A percentile compares a stretch with the other conserved stretches of the same genome.
Conservation (phyloP, 176 grass and related monocot species). For the Juncus effusus region DNA sequence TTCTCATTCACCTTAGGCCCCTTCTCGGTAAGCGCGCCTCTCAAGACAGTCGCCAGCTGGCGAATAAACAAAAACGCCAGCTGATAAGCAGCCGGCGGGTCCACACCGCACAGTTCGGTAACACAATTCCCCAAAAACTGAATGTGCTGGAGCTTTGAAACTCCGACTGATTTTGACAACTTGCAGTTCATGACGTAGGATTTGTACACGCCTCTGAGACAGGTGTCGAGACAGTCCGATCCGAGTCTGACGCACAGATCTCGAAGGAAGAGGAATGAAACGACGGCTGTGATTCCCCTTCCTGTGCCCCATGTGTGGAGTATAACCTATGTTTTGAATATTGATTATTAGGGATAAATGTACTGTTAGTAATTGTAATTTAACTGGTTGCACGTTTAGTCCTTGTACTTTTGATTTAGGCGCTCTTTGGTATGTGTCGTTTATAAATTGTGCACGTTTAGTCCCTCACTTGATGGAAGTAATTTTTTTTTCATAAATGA, state of each 20-base stretch:
- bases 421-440: no score
- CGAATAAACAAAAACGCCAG: constrained; percentile 97
- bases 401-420: no score
- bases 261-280: constrained; percentile 87
- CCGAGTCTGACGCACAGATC: constrained; percentile 85
- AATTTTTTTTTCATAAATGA: no score
- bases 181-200: constrained; percentile 99
- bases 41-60: constrained; percentile 73
- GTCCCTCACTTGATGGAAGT: no score
- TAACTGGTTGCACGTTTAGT: no score
- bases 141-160: constrained; percentile 80
- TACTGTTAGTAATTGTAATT: not conserved
- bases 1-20: constrained; percentile 71
- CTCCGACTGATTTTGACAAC: constrained; percentile 74
- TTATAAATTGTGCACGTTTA: no score
- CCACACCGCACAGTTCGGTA: constrained; percentile 66
- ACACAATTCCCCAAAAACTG: constrained; percentile 95
- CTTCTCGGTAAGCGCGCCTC: constrained; percentile 73
- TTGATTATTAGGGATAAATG: not conserved
- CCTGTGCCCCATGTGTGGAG: constrained; percentile 86
- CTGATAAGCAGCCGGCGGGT: constrained; percentile 68
- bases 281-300: constrained; percentile 59
- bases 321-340: constrained; percentile 44
- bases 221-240: constrained; percentile 77
- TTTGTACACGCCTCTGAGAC: constrained; percentile 93